Conservation (phyloP, 2,329 filamentous ascomycete genomes). For the Zymoseptoria pseudotritici region DNA sequence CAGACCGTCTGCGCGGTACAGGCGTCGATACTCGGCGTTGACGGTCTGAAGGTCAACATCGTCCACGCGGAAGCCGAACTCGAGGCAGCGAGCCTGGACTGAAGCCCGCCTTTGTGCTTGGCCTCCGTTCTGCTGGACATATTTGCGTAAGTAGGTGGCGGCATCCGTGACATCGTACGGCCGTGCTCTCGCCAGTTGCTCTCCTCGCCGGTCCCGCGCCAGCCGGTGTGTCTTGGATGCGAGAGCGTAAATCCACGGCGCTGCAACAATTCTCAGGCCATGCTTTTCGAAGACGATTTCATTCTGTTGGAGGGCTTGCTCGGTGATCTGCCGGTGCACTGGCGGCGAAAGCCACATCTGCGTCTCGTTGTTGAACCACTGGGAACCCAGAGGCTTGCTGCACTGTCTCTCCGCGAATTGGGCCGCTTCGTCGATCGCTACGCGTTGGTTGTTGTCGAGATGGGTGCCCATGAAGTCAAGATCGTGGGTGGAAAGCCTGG, state of each 20-base stretch:
- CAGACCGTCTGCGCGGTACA: not conserved
- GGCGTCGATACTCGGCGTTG: not conserved
- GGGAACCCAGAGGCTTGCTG: not conserved
- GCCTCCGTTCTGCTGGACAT: not conserved
- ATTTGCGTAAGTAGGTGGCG: not conserved
- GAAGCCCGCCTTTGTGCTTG: not conserved
- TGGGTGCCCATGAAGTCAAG: conserved; percentile 3
- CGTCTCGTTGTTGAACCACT: conserved; percentile 6
- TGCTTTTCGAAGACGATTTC: conserved; percentile 1
- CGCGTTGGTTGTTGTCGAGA: not conserved
- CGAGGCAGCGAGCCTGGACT: not conserved
- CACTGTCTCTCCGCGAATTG: not conserved
- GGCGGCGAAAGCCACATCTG: not conserved
- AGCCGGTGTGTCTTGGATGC: conserved; percentile 2
- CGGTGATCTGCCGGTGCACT: not conserved
- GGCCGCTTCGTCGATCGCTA: not conserved
- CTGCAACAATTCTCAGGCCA: conserved; percentile 3
- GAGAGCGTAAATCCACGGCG: conserved; percentile 3
- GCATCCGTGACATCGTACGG: not conserved
- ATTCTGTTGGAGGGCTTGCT: conserved; percentile 3
- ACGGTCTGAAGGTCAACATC: not conserved
- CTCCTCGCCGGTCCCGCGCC: not conserved
- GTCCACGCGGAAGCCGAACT: not conserved
- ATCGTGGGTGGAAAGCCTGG: not conserved
- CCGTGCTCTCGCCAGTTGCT: not conserved